Conservation (phyloP, 2,329 filamentous ascomycete genomes). For the Ophiobolus disseminans region DNA sequence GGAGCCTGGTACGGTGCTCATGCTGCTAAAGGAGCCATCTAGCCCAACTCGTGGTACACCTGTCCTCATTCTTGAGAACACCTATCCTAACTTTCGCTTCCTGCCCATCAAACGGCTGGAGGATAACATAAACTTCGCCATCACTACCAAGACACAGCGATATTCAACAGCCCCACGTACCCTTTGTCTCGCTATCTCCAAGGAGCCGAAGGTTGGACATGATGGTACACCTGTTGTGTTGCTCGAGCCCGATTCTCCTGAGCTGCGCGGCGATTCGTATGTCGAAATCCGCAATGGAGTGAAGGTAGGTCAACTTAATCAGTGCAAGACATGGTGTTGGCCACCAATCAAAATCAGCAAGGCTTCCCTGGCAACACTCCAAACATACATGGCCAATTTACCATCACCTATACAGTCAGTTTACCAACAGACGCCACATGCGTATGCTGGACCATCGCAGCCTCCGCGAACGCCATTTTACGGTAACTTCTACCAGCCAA, state of each 20-base stretch:
- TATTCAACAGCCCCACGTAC: background rate
- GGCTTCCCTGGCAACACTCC: slow-evolving; percentile 8
- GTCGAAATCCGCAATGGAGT: slow-evolving; percentile 15
- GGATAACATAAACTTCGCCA: slow-evolving; percentile 16
- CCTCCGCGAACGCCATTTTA: no score
- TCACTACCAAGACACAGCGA: background rate
- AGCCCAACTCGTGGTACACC: slow-evolving; percentile 23
- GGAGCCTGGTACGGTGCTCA: slow-evolving; percentile 18
- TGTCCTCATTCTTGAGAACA: slow-evolving; percentile 19
- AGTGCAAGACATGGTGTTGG: slow-evolving; percentile 27
- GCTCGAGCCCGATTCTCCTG: slow-evolving; percentile 16
- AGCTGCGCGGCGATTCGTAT: slow-evolving; percentile 24
- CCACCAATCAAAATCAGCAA: slow-evolving; percentile 10
- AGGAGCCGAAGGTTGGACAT: slow-evolving; percentile 4
- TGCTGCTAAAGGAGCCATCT: slow-evolving; percentile 19
- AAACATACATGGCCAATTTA: slow-evolving; percentile 11
- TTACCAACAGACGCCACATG: no score
- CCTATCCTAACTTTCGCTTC: slow-evolving; percentile 16
- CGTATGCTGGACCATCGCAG: no score
- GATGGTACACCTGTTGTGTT: slow-evolving; percentile 22
- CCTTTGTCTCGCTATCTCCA: slow-evolving; percentile 14
- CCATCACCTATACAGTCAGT: slow-evolving; percentile 4
- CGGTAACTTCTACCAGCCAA: no score
- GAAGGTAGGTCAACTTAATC: slow-evolving; percentile 2
- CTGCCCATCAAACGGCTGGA: slow-evolving; percentile 21